Conservation (phyloP, 2,329 filamentous ascomycete species). For the Phaeosphaeria sp. region DNA sequence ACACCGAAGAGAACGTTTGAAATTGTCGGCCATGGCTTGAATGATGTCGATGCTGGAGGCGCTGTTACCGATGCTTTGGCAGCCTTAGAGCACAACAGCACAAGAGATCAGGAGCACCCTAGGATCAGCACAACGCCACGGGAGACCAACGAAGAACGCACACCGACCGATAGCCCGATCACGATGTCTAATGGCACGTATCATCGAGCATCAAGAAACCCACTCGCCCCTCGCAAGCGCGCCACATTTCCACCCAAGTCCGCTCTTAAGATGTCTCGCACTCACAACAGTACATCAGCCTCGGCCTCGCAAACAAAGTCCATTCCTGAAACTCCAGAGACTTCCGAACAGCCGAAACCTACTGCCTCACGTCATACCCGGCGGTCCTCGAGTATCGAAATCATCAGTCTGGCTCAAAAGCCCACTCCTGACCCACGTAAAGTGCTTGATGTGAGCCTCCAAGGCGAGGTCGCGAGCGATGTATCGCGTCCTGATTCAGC, state of each 20-base stretch:
- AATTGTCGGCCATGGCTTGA: slow-evolving; percentile 23
- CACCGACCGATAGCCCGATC: neutral
- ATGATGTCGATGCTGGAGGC: slow-evolving; percentile 23
- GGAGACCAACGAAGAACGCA: neutral
- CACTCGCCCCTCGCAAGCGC: slow-evolving; percentile 7
- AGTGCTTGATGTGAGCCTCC: slow-evolving; percentile 19
- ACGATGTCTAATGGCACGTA: neutral
- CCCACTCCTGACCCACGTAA: slow-evolving; percentile 8
- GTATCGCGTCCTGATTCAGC: neutral
- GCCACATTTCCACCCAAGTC: slow-evolving; percentile 10
- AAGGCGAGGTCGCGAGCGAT: slow-evolving; percentile 6
- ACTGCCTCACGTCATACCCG: neutral
- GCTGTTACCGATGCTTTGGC: slow-evolving; percentile 26
- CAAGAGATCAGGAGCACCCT: slow-evolving; percentile 1
- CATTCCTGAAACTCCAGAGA: slow-evolving; percentile 2
- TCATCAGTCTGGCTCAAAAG: slow-evolving; percentile 23
- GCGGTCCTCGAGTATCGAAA: slow-evolving; percentile 22
- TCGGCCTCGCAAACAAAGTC: slow-evolving; percentile 1
- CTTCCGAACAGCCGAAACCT: neutral
- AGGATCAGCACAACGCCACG: neutral
- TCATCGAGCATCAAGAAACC: neutral
- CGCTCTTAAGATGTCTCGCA: slow-evolving; percentile 1
- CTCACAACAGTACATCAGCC: neutral
- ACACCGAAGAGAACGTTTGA: slow-evolving; percentile 20
- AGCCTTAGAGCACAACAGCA: slow-evolving; percentile 27